Percentiles rank a stretch among this genome's conserved stretches.
These are phyloP conservation scores for Detonula confervacea DNA, from an alignment of 352 stramenopile species.

Conservation along the genomic window DNA sequence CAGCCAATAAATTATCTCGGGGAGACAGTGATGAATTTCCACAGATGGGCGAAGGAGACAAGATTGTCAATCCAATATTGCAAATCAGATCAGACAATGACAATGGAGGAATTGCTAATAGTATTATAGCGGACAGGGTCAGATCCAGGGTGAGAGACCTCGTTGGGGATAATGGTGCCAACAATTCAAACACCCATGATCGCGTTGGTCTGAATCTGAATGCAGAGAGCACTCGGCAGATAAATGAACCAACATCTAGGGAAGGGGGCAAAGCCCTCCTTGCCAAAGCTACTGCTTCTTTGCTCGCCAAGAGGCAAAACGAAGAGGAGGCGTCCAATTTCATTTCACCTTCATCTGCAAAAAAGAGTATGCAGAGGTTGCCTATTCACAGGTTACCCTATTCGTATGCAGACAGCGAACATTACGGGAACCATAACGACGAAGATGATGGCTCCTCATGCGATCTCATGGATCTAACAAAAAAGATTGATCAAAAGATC, in stretches of 20 bases:
- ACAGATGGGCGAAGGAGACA: too few relatives aligned
- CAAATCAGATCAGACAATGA: neutral
- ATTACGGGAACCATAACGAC: neutral
- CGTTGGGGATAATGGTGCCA: neutral
- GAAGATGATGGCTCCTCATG: neutral
- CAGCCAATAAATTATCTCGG: neutral
- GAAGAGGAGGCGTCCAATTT: neutral
- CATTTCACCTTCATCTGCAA: constrained; percentile 13
- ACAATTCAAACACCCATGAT: neutral
- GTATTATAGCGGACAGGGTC: neutral
- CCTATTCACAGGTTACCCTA: neutral
- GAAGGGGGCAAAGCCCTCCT: constrained; percentile 15
- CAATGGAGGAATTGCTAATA: neutral
- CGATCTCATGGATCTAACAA: constrained; percentile 35
- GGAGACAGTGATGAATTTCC: neutral
- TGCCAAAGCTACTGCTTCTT: constrained; percentile 24
- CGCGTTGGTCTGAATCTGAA: neutral
- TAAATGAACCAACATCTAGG: neutral
- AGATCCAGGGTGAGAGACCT: neutral
- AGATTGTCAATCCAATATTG: too few relatives aligned
- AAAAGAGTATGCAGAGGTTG: neutral
- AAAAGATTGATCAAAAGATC: constrained; percentile 52
- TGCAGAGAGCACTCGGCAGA: neutral
- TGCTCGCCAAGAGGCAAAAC: constrained; percentile 19
- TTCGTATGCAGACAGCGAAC: neutral